A percentile compares a stretch with the other conserved stretches of the same genome.
phyloP scores from a whole-genome alignment of 2,329 filamentous ascomycete genomes.

The Mariannaea sp. region DNA sequence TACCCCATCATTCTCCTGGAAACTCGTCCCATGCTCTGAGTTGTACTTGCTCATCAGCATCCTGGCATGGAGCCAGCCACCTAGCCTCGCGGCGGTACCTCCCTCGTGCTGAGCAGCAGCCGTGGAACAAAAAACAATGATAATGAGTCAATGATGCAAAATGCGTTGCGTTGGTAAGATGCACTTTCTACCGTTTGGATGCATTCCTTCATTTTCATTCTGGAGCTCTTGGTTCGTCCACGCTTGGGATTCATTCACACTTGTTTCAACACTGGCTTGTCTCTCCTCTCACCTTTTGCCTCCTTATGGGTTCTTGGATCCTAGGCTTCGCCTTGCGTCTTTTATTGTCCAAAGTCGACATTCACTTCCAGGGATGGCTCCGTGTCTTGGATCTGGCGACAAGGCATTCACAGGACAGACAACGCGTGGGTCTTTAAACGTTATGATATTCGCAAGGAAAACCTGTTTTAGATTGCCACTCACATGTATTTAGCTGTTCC shows the following conservation, averaged over 20 bases:
- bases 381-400: conserved; percentile 1
- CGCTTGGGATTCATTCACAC: conserved; percentile 1
- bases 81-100: conserved; percentile 1
- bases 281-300: background rate
- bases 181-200: background rate
- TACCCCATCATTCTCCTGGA: conserved; percentile 14
- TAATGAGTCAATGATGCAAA: background rate
- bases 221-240: conserved; percentile 3
- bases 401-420: background rate
- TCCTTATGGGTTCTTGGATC: conserved; percentile 2
- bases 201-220: background rate
- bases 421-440: background rate
- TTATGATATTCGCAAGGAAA: background rate
- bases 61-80: conserved; percentile 6
- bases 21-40: conserved; percentile 14
- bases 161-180: conserved; percentile 10
- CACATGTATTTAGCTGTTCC: background rate
- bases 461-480: background rate
- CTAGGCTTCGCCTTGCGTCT: background rate
- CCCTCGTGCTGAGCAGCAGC: conserved; percentile 7
- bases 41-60: conserved; percentile 18
- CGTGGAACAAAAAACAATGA: conserved; percentile 1
- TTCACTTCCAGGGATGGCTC: background rate
- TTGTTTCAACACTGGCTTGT: background rate
- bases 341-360: conserved; percentile 2